Evolutionary conservation across 75 land plant genomes (phyloP).

Genomic region (Sequoia sempervirens): DNA sequence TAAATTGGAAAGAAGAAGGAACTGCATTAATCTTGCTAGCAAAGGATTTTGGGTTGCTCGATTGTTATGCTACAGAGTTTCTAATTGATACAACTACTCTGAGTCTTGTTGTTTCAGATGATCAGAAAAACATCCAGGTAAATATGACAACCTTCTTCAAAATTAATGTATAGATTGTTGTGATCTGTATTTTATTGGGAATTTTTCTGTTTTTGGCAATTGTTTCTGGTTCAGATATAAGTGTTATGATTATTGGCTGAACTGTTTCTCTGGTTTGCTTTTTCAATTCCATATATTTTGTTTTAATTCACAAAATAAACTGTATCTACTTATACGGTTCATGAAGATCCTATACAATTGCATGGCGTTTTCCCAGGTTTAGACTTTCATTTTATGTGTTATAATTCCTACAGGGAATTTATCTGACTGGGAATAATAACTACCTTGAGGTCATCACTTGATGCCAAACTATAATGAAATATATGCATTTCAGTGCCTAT

Average conservation of each 20-base stretch:
- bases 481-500: too few species aligned
- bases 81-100: constrained; percentile 95
- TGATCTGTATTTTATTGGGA: not conserved
- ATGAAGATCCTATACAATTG: not conserved
- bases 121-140: constrained; percentile 92
- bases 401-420: not conserved
- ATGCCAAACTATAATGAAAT: not conserved
- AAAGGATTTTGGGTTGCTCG: constrained; percentile 91
- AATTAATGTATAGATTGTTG: not conserved
- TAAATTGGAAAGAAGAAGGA: constrained; percentile 97
- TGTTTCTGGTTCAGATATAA: not conserved
- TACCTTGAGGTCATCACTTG: not conserved
- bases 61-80: constrained; percentile 96
- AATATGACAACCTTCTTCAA: not conserved
- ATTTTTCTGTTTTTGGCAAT: not conserved
- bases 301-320: not conserved
- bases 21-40: constrained; percentile 83
- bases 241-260: not conserved
- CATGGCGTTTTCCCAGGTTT: not conserved
- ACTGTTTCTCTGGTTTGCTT: not conserved
- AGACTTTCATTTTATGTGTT: not conserved
- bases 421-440: not conserved
- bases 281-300: not conserved
- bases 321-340: not conserved
- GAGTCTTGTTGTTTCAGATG: constrained; percentile 95